Evolutionary conservation across 73 alveolate species (phyloP).

Genomic region (Tetrahymena elliotti): DNA sequence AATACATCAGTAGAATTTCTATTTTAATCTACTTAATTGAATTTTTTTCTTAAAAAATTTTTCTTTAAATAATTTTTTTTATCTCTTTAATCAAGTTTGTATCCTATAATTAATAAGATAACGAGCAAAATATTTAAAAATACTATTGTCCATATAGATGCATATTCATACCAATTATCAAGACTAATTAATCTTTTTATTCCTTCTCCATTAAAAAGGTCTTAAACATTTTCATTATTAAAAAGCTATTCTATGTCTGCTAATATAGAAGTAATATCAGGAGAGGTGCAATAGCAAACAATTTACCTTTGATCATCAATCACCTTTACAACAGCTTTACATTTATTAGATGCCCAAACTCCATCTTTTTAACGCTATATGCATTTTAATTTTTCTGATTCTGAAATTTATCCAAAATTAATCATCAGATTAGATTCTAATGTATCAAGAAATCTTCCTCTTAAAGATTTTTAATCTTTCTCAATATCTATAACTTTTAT

Average conservation of each 20-base stretch:
- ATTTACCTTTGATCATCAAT: not conserved
- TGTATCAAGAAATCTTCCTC: not conserved
- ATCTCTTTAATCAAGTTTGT: not conserved
- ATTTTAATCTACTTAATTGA: too few relatives aligned
- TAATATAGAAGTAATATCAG: not conserved
- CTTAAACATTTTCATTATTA: not conserved
- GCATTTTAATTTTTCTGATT: not conserved
- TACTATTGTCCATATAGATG: not conserved
- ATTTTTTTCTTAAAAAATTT: too few relatives aligned
- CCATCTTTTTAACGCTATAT: not conserved
- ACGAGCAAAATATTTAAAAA: too few relatives aligned
- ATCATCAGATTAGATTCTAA: not conserved
- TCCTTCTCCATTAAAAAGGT: not conserved
- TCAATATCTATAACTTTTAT: not conserved
- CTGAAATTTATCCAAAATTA: not conserved
- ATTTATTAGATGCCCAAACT: not conserved
- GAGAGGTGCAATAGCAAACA: not conserved
- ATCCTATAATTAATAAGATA: not conserved
- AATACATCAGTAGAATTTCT: too few relatives aligned
- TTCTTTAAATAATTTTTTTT: not conserved
- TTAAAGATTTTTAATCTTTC: not conserved
- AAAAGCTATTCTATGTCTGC: not conserved
- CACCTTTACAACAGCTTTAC: not conserved
- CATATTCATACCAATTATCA: not conserved
- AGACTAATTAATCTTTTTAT: not conserved